phyloP scores from a whole-genome alignment of 495 filamentous ascomycete species.

The Astrothelium subdiscretum region DNA sequence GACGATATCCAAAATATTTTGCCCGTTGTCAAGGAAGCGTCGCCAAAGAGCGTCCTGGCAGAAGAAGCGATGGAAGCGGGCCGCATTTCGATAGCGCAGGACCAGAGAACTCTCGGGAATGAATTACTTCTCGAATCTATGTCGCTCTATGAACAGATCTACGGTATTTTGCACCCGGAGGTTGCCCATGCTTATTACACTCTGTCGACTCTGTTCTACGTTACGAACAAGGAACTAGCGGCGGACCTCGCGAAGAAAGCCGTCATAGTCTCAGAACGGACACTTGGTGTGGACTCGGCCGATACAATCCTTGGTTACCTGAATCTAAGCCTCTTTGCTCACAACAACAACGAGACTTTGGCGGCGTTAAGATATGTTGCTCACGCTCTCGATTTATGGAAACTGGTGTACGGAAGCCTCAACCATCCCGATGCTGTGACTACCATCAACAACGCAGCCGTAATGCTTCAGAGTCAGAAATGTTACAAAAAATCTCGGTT shows the following conservation, averaged over 20 bases:
- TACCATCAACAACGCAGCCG: conserved; percentile 95
- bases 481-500: conserved; percentile 81
- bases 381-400: conserved; percentile 92
- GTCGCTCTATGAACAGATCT: conserved; percentile 96
- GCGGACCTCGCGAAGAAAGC: conserved; percentile 95
- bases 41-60: conserved; percentile 72
- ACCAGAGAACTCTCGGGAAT: conserved; percentile 90
- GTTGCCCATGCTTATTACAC: conserved; percentile 91
- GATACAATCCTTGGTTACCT: conserved; percentile 92
- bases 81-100: conserved; percentile 84
- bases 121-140: conserved; percentile 91
- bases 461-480: conserved; percentile 93
- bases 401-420: conserved; percentile 78
- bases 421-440: conserved; percentile 97
- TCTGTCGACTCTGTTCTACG: conserved; percentile 88
- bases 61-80: conserved; percentile 95
- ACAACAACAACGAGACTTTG: conserved; percentile 78
- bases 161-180: conserved; percentile 93
- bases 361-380: conserved; percentile 72
- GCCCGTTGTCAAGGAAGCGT: conserved; percentile 86
- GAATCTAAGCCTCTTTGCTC: conserved; percentile 90
- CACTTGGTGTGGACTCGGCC: conserved; percentile 81
- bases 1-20: conserved; percentile 88
- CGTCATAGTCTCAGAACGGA: conserved; percentile 90
- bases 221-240: conserved; percentile 87